Base-by-base conservation (phyloP, 495 filamentous ascomycete species). In the Hyaloscypha variabilis region DNA sequence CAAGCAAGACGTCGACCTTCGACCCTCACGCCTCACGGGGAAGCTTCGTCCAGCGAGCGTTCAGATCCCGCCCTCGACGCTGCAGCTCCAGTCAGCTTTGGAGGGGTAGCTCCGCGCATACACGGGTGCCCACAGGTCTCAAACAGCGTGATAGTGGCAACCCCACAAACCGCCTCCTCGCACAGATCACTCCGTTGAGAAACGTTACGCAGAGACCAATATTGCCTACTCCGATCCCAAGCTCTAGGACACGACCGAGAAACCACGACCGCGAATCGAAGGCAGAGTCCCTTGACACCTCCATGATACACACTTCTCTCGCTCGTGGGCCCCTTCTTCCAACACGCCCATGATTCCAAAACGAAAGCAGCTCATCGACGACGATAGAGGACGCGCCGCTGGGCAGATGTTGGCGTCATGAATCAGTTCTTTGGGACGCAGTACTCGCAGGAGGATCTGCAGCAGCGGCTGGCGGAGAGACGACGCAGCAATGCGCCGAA, bases 371-470 rank as follows among this genome's bases (percentile, higher is more conserved):
- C 25, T 30, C 31, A 60, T 29, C 57, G 30, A 61, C 57, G 30
- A 61, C 59, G 62, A 62, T 56, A 21, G 21, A 65, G 61, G 54
- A 60, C 49, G 49, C 13, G 51, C 55, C n/a, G 57, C 28, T n/a
- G 49, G 59, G 57, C 66, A 70, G 59, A 73, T 73, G 68, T 73
- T 62, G 62, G 60, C 51, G 67, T n/a, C 61, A 73, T 73, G 71
- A 71, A 73, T 52, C n/a, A 55, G 39, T 73, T 73, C 51, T 70
- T 71, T 63, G 66, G 71, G 57, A 71, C 60, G 66, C 73, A 76
- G 68, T 72, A 80, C 69, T 79, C 81, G 25, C 73, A 78, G 64
- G 78, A 81, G 68, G 80, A 85, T 59, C 69, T 82, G 62, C 80
- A 79, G 69, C 76, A 72, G 56, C 76, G 71, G 57, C 74, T 74